Base-by-base conservation (phyloP, 768 basidiomycete species). In the Termitomyces sp. region DNA sequence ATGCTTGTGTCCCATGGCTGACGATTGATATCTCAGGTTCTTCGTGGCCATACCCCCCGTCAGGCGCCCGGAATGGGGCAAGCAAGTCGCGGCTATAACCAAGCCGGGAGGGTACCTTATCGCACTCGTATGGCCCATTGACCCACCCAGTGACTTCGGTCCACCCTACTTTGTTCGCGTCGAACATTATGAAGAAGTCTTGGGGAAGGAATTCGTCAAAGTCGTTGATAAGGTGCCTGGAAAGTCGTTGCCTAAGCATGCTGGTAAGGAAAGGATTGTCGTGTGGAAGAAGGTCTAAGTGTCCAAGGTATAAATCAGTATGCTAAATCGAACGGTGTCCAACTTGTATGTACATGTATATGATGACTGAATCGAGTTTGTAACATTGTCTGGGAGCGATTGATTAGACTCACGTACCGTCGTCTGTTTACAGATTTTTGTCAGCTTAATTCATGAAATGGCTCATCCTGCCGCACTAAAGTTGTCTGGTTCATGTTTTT, bases 31-130 rank as follows among this genome's bases (percentile, higher is more conserved):
- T 26, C 12, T 13, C 35, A 87, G 85, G 1, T 89, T 90, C 73
- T 90, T 91, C 68, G 85, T 86, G 46, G 88, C 89, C 2, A 82
- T 91, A 23, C 83, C 82, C 0, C 88, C 85, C 0, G 59, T 70
- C 2, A 73, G 69, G 40, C 78, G 89, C 12, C 47, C 62, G 3
- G 77, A 77, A 18, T 89, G 87, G 88, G 89, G 80, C 0, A 62
- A 66, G 14, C 76, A 85, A 63, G 85, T 90, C 71, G 70, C 74
- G 1, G 70, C 74, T 16, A 68, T 91, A 16, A 69, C 86, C 54
- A 85, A 82, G 57, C 77, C 82, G 1, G 88, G 86, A 0, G 88
- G 86, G 16, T 79, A 80, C 59, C 78, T 90, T 26, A 79, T 90
- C 61, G 79, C 82, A 0, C 70, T 87, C 12, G 71, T 84, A 6